These are phyloP conservation scores for Pyricularia sp. DNA, from an alignment of 2,329 filamentous ascomycete species.

Conservation along the genomic window DNA sequence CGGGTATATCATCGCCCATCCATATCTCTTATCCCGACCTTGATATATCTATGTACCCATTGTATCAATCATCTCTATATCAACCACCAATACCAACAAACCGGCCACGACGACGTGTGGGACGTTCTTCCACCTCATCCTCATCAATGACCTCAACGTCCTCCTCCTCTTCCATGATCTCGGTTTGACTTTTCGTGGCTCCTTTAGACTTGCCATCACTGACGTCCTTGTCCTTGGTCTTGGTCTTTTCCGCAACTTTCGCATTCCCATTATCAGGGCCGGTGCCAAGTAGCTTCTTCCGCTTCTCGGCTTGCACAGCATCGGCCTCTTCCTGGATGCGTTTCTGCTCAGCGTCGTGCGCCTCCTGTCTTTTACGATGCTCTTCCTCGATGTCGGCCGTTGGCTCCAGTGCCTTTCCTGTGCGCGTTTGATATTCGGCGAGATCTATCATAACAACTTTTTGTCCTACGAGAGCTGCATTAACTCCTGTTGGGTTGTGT, in stretches of 20 bases:
- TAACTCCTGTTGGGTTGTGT: constrained; percentile 48
- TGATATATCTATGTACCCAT: background rate
- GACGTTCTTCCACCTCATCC: background rate
- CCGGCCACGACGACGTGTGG: background rate
- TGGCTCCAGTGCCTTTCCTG: constrained; percentile 38
- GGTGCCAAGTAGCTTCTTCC: constrained; percentile 31
- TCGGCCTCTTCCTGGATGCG: constrained; percentile 33
- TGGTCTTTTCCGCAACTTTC: background rate
- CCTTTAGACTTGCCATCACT: background rate
- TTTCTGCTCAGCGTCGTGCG: constrained; percentile 32
- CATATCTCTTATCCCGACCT: background rate
- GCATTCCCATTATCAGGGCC: background rate
- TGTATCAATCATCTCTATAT: background rate
- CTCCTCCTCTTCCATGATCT: background rate
- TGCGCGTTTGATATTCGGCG: constrained; percentile 44
- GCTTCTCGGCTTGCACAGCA: constrained; percentile 32
- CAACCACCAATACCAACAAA: background rate
- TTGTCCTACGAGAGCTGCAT: constrained; percentile 47
- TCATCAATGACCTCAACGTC: background rate
- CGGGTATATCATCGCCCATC: background rate
- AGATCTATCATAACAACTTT: constrained; percentile 45
- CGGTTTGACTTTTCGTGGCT: background rate
- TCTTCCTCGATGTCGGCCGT: constrained; percentile 44
- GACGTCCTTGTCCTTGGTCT: background rate
- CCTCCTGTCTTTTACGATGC: constrained; percentile 25